Base-by-base conservation (phyloP, 1,139 yeast species). In the Geotrichum klebahnii region DNA sequence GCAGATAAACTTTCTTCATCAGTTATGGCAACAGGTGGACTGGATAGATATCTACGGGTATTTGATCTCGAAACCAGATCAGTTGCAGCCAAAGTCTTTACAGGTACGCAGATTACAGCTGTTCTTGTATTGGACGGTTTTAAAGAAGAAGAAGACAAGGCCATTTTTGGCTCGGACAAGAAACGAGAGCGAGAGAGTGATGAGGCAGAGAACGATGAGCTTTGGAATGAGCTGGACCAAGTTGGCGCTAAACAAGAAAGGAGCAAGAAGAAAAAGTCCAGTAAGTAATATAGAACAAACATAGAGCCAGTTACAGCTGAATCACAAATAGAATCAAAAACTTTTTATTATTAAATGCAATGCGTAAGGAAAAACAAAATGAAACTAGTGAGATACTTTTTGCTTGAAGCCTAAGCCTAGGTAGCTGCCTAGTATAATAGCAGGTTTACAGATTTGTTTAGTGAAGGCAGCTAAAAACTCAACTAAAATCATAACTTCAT, bases 1-100 rank as follows among this genome's bases (percentile, higher is more conserved):
- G 20, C 28, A 37, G 20, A 5, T 26, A 24, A 10, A 17, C 19
- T 10, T 22, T 28, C 26, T 14, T 10, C 5, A 19, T 14, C 41
- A 24, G 28, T 35, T 3, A 43, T 82, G 8, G 75, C 77, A 1
- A 75, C 88, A 23, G 96, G 95, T 38, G 96, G 96, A 0, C 74
- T 89, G 34, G 97, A 90, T 64, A 75, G 96, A 61, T 90, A 88
- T 64, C 74, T 88, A 38, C 76, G 97, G 52, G 86, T 86, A 2
- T 90, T 78, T 66, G 83, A 86, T 55, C 63, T 80, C 5, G 69
- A 68, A 1, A 67, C 79, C 0, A 73, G 95, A 48, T 77, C 78
- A 44, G 71, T 79, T 47, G 67, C 82, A 16, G 88, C 81, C 9
- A 88, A 87, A 62, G 84, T 87, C 10, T 90, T 79, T 60, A 63